Evolutionary conservation across 805 yeast species (phyloP).

Genomic region (Blastobotrys mokoenaii): DNA sequence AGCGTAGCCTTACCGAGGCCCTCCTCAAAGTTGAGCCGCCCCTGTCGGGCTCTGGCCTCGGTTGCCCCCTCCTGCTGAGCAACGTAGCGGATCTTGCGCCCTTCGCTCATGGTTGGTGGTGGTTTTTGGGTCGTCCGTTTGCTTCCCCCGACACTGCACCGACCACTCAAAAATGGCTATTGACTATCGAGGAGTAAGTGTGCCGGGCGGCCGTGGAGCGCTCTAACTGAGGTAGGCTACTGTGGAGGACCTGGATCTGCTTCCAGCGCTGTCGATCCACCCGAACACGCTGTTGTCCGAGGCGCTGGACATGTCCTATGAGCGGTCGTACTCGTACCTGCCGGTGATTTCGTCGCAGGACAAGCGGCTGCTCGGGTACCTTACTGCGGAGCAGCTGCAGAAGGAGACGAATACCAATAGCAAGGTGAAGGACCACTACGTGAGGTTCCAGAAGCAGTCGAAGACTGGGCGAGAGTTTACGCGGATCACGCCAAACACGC

Average conservation of each 20-base stretch:
- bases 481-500: constrained; percentile 45
- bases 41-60: constrained; percentile 20
- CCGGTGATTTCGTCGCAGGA: constrained; percentile 45
- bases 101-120: neutral
- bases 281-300: constrained; percentile 40
- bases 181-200: constrained; percentile 23
- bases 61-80: constrained; percentile 14
- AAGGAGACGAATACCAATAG: constrained; percentile 17
- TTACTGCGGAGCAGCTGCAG: constrained; percentile 35
- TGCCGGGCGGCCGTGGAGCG: neutral
- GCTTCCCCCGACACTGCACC: neutral
- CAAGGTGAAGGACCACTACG: constrained; percentile 27
- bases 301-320: constrained; percentile 49
- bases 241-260: constrained; percentile 50
- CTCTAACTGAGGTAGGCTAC: constrained; percentile 32
- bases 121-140: no score
- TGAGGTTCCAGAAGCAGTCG: constrained; percentile 19
- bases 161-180: constrained; percentile 3
- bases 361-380: constrained; percentile 42
- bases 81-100: neutral
- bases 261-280: constrained; percentile 47
- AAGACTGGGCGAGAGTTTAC: constrained; percentile 28
- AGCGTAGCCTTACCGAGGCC: constrained; percentile 28
- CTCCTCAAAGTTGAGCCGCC: constrained; percentile 23
- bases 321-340: constrained; percentile 43